Percentiles rank a stretch among this genome's conserved stretches.
phyloP scores from a whole-genome alignment of 1,284 basidiomycete species.

The Dichomitus squalens region DNA sequence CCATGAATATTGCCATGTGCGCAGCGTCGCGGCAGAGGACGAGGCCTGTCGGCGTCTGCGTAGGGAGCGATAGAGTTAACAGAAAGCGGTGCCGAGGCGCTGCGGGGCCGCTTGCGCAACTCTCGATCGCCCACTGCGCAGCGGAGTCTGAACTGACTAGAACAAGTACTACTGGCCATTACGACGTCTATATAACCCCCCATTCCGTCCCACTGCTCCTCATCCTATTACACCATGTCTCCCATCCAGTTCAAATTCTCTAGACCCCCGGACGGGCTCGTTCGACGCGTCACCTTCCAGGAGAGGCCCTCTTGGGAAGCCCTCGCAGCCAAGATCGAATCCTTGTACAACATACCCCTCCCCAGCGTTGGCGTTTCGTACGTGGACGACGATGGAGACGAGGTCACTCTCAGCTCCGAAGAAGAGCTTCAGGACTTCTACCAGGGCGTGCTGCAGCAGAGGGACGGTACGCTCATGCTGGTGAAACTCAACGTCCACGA shows the following conservation, averaged over 20 bases:
- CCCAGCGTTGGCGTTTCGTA: constrained; percentile 68
- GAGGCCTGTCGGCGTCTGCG: constrained; percentile 1
- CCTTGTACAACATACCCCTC: constrained; percentile 57
- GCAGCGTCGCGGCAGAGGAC: background rate
- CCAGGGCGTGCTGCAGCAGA: constrained; percentile 24
- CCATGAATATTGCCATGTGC: background rate
- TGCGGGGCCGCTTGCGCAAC: constrained; percentile 9
- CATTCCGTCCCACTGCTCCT: background rate
- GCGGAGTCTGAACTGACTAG: constrained; percentile 26
- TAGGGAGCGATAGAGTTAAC: constrained; percentile 11
- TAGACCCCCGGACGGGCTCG: constrained; percentile 38
- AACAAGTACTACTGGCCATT: constrained; percentile 5
- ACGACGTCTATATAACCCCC: constrained; percentile 13
- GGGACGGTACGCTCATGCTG: constrained; percentile 23
- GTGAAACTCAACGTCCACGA: constrained; percentile 69
- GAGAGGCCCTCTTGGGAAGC: constrained; percentile 53
- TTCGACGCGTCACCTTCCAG: constrained; percentile 59
- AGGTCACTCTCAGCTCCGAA: constrained; percentile 71
- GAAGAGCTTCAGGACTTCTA: constrained; percentile 70
- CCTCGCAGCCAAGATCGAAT: constrained; percentile 56
- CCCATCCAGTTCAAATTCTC: constrained; percentile 35
- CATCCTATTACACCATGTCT: constrained; percentile 29
- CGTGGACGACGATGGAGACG: constrained; percentile 67
- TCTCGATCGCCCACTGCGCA: constrained; percentile 25
- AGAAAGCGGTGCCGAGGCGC: constrained; percentile 19